Percentiles rank a stretch among this genome's conserved stretches.
Conservation (phyloP, 2,329 filamentous ascomycete species). For the Allantophomopsis cytisporea region DNA sequence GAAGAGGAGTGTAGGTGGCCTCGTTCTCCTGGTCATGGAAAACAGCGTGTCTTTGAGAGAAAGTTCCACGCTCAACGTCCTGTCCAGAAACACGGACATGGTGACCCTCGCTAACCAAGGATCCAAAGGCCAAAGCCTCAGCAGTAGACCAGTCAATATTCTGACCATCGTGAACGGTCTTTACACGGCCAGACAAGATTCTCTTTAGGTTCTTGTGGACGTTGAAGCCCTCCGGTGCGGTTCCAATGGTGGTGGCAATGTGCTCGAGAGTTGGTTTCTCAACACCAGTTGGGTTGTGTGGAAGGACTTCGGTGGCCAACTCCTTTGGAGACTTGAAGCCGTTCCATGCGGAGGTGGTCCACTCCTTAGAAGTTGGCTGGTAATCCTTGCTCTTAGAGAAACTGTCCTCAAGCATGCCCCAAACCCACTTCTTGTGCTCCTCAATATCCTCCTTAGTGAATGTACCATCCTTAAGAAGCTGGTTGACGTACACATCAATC, state of each 20-base stretch:
- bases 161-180: constrained; percentile 83
- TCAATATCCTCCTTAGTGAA: constrained; percentile 97
- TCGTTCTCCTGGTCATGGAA: constrained; percentile 96
- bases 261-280: constrained; percentile 60
- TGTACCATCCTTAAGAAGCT: constrained; percentile 81
- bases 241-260: constrained; percentile 70
- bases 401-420: constrained; percentile 97
- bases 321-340: constrained; percentile 99
- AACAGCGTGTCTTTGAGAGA: constrained; percentile 94
- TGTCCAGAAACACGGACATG: constrained; percentile 97
- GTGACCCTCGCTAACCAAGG: constrained; percentile 82
- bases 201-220: constrained; percentile 94
- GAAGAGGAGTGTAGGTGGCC: constrained; percentile 81
- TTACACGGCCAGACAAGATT: constrained; percentile 79
- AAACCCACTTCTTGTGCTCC: constrained; percentile 99
- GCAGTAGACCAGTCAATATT: constrained; percentile 97
- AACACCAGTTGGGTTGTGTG: constrained; percentile 79
- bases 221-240: constrained; percentile 70
- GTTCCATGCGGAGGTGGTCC: constrained; percentile 98
- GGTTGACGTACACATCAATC: constrained; percentile 82
- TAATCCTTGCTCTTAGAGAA: constrained; percentile 97
- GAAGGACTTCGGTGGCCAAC: constrained; percentile 83
- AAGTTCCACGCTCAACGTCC: constrained; percentile 98
- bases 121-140: constrained; percentile 88
- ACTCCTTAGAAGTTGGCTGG: constrained; percentile 90